Evolutionary conservation across 768 basidiomycete genomes (phyloP).

Genomic region (Calocybe indica): DNA sequence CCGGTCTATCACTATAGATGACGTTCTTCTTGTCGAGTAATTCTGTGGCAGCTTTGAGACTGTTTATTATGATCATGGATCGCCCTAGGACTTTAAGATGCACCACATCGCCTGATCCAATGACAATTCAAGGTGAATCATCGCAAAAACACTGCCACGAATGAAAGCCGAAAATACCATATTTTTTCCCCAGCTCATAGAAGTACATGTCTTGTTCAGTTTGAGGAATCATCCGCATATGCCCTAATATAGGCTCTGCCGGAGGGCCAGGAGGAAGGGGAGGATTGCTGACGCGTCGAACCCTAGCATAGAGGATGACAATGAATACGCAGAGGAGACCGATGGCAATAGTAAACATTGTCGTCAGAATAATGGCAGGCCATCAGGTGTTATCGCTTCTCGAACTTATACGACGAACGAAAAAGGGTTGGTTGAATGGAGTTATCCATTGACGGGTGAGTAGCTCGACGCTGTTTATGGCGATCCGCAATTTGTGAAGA

Average conservation of each 20-base stretch:
- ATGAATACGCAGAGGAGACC: too few relatives aligned
- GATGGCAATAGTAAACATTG: too few relatives aligned
- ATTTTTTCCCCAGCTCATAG: not conserved
- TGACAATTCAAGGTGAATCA: not conserved
- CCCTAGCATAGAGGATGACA: not conserved
- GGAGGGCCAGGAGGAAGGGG: conserved; percentile 1
- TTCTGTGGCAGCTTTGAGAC: not conserved
- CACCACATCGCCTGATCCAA: not conserved
- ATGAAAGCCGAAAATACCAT: not conserved
- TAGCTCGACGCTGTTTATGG: too few relatives aligned
- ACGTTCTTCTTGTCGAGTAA: not conserved
- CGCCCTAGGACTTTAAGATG: not conserved
- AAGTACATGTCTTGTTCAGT: not conserved
- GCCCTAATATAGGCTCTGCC: not conserved
- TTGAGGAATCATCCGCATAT: not conserved
- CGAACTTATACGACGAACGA: too few relatives aligned
- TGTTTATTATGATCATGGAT: conserved; percentile 1
- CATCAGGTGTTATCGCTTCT: too few relatives aligned
- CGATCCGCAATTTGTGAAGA: too few relatives aligned
- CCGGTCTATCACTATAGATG: conserved; percentile 1
- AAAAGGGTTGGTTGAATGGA: too few relatives aligned
- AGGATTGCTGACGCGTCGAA: not conserved
- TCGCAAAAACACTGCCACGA: not conserved
- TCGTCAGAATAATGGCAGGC: too few relatives aligned
- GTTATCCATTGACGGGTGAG: too few relatives aligned